A percentile compares a stretch with the other conserved stretches of the same genome.
phyloP scores from a whole-genome alignment of 305 asterid species.

The Fraxinus angustifolia region DNA sequence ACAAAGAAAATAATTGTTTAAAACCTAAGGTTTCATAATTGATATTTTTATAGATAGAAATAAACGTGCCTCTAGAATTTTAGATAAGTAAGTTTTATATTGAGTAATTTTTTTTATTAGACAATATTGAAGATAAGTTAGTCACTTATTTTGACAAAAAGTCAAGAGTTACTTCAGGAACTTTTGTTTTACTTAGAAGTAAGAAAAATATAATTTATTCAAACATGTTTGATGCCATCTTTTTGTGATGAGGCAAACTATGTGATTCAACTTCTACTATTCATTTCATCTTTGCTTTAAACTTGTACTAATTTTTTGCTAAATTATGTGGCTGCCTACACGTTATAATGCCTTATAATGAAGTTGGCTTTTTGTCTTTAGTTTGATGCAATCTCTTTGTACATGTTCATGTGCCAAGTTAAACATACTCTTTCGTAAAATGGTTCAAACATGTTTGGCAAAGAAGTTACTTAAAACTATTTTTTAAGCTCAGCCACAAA shows the following conservation, averaged over 20 bases:
- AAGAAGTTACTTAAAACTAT: neutral
- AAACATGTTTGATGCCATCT: neutral
- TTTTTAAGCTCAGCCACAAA: neutral
- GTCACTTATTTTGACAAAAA: neutral
- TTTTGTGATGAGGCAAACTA: neutral
- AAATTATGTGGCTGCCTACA: neutral
- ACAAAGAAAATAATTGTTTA: neutral
- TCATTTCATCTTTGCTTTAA: neutral
- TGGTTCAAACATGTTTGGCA: neutral
- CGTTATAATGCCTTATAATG: neutral
- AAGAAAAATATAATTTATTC: neutral
- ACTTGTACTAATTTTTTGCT: neutral
- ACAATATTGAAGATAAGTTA: neutral
- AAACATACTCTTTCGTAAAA: neutral
- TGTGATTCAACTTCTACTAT: neutral
- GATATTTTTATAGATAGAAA: neutral
- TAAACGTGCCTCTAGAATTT: neutral
- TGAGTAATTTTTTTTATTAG: neutral
- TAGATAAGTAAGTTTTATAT: neutral
- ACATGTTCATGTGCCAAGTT: neutral
- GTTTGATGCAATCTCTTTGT: neutral
- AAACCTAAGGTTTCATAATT: neutral
- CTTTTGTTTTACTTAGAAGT: neutral
- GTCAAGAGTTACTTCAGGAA: neutral
- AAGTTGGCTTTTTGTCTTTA: neutral